phyloP scores from a whole-genome alignment of 345 rosid species.

The Anacardium occidentale region DNA sequence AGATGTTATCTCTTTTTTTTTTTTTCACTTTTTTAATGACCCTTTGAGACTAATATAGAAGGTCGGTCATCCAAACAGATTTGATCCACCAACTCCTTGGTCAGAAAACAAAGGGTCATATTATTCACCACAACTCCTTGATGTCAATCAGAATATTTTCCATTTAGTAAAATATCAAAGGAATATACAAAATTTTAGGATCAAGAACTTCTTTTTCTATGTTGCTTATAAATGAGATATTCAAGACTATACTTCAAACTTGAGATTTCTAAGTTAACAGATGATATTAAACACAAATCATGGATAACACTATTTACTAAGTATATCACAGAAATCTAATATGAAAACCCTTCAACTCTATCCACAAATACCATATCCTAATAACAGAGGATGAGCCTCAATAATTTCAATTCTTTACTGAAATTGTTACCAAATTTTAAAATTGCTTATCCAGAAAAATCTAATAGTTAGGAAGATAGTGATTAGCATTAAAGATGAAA shows the following conservation, averaged over 20 bases:
- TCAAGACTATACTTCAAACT: not conserved
- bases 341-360: not conserved
- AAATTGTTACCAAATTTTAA: no score
- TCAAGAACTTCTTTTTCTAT: not conserved
- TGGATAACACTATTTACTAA: not conserved
- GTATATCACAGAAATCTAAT: not conserved
- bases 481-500: no score
- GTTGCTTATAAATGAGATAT: not conserved
- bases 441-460: no score
- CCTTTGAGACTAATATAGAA: not conserved
- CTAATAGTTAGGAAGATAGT: no score
- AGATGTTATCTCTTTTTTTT: no score
- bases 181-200: not conserved
- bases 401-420: no score
- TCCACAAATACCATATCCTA: not conserved
- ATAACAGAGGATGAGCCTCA: no score
- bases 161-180: not conserved
- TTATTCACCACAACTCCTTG: not conserved
- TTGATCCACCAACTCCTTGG: not conserved
- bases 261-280: not conserved
- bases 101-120: not conserved
- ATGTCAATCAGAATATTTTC: not conserved
- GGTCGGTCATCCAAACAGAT: not conserved
- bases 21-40: not conserved
- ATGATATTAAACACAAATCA: not conserved